phyloP scores from a whole-genome alignment of 352 stramenopile genomes.

The Phytopythium kandeliae region DNA sequence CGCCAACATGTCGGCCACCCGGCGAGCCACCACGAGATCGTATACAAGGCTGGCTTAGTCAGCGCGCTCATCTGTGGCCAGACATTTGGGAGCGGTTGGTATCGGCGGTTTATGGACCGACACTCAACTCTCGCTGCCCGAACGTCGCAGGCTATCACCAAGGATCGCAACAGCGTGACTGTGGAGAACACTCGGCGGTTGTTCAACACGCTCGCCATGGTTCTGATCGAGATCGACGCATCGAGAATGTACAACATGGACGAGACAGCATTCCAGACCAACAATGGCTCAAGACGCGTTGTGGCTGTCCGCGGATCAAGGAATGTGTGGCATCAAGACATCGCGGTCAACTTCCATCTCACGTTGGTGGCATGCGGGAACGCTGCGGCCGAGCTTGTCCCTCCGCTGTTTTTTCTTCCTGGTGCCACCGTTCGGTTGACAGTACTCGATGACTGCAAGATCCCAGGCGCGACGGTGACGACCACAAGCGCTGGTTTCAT shows the following conservation, averaged over 20 bases:
- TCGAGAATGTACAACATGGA: conserved; percentile 22
- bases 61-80: neutral
- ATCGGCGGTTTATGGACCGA: neutral
- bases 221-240: conserved; percentile 9
- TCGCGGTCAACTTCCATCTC: conserved; percentile 18
- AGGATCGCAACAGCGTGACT: no score
- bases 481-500: conserved; percentile 15
- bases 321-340: conserved; percentile 17
- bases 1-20: neutral
- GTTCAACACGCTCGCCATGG: conserved; percentile 10
- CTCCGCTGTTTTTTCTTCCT: conserved; percentile 13
- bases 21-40: neutral
- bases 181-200: neutral
- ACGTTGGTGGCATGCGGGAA: conserved; percentile 17
- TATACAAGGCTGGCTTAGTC: neutral
- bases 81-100: neutral
- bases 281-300: conserved; percentile 8
- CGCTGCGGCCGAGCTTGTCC: conserved; percentile 9
- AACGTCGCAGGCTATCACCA: neutral
- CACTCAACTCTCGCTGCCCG: neutral
- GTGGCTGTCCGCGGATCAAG: conserved; percentile 13
- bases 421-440: conserved; percentile 4
- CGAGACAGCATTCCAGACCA: conserved; percentile 16
- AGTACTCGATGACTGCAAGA: neutral
- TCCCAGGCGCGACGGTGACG: conserved; percentile 7